Evolutionary conservation across 305 asterid genomes (phyloP), one percentile per base, ranked within the genome.

Genomic region (Withania somnifera): DNA sequence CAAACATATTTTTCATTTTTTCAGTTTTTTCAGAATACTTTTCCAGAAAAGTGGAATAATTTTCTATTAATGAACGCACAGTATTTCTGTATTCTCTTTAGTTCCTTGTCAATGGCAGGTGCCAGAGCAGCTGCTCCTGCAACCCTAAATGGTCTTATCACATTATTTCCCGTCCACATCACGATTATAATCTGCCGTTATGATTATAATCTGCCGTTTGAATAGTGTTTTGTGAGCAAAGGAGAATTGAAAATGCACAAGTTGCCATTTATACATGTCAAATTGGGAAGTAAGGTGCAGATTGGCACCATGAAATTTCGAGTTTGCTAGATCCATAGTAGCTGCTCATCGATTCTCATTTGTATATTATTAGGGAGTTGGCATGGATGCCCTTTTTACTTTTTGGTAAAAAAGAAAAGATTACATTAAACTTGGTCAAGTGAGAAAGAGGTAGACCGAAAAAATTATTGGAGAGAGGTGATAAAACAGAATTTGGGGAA

Each of bases 121-220:
- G 89, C 89, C 86, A 89, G 77, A 34, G 89, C 89, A 68, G 91
- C 87, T 38, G 89, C 87, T 28, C 87, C 90, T 4, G 87, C 89
- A 71, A 89, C 89, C 63, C 89, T 73, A 60, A 89, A 89, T 10
- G 90, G 90, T 34, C 91, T 86, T 34, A 90, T 86, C 47, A 89
- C 86, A 20, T 86, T 88, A 89, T 88, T 89, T 63, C 89, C 89
- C 38, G 89, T 85, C 92, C 92, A 88, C 90, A 88, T 86, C 84
- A 86, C 77, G 58, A 86, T 87, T 58, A 89, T 86, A 53, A 89
- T 86, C 90, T 89, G 64, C 58, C 58, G 40, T 73, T 24, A 73
- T n/a, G n/a, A n/a, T n/a, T n/a, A n/a, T n/a, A n/a, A n/a, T n/a
- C n/a, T n/a, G n/a, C n/a, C n/a, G n/a, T n/a, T n/a, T 45, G 40